Evolutionary conservation across 1,139 yeast genomes (phyloP).

Genomic region (Schwanniomyces etchellsii): DNA sequence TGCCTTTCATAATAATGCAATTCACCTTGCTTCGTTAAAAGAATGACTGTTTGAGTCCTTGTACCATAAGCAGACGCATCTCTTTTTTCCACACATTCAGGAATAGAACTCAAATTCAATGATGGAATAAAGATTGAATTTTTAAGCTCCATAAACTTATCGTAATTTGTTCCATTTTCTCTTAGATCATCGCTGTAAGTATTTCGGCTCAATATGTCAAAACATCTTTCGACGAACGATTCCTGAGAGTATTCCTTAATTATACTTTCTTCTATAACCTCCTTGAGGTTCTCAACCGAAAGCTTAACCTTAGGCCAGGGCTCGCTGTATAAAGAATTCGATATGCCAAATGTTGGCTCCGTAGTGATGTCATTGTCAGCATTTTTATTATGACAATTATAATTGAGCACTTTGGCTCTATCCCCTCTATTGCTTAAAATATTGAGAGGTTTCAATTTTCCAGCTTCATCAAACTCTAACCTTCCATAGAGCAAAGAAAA

Average conservation of each 20-base stretch:
- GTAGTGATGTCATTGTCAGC: constrained; percentile 7
- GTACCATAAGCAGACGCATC: constrained; percentile 57
- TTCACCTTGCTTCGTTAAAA: constrained; percentile 47
- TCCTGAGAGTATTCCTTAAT: constrained; percentile 25
- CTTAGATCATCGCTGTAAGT: constrained; percentile 28
- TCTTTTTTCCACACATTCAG: constrained; percentile 37
- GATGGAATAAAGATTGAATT: constrained; percentile 74
- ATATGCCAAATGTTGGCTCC: constrained; percentile 44
- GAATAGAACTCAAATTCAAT: constrained; percentile 6
- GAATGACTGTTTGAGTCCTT: constrained; percentile 76
- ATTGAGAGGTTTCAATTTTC: constrained; percentile 31
- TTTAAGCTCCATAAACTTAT: constrained; percentile 40
- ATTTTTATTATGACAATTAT: constrained; percentile 3
- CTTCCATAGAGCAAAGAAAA: constrained; percentile 75
- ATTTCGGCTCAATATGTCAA: constrained; percentile 47
- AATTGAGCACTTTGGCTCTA: constrained; percentile 26
- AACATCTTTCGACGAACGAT: constrained; percentile 44
- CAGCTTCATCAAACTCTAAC: constrained; percentile 21
- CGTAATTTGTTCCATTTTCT: constrained; percentile 17
- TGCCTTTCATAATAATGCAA: constrained; percentile 36
- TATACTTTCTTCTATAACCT: constrained; percentile 27
- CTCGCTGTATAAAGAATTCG: constrained; percentile 54
- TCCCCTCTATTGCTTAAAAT: constrained; percentile 51
- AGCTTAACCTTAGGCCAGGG: constrained; percentile 70
- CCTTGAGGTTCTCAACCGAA: constrained; percentile 44